A percentile compares a stretch with the other conserved stretches of the same genome.
Evolutionary conservation across 495 filamentous ascomycete genomes (phyloP).

Genomic region (Parathielavia hyrcaniae): DNA sequence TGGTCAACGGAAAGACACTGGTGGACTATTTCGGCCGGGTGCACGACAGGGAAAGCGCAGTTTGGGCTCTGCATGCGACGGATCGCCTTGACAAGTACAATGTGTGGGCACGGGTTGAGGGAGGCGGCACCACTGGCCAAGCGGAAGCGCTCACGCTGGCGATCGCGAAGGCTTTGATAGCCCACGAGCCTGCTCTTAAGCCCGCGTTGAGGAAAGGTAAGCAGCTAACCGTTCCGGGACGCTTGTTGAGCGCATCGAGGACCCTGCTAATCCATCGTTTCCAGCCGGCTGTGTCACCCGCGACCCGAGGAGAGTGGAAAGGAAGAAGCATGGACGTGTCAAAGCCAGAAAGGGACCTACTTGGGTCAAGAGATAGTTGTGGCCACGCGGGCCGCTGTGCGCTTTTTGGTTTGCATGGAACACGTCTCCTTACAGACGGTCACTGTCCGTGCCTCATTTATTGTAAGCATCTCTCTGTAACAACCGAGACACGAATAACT

Average conservation of each 20-base stretch:
- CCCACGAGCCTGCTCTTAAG: conserved; percentile 88
- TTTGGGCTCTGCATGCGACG: conserved; percentile 82
- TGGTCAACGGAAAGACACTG: conserved; percentile 82
- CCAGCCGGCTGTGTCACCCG: conserved; percentile 87
- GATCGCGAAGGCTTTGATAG: conserved; percentile 78
- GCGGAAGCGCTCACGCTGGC: conserved; percentile 92
- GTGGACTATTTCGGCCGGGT: conserved; percentile 73
- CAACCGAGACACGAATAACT: conserved; percentile 20
- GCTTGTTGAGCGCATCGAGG: conserved; percentile 4
- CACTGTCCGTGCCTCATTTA: conserved; percentile 8
- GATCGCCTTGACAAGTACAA: conserved; percentile 94
- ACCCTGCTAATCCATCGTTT: conserved; percentile 23
- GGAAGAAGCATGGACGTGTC: conserved; percentile 93
- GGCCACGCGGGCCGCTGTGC: conserved; percentile 13
- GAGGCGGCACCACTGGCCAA: conserved; percentile 89
- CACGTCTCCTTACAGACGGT: neutral
- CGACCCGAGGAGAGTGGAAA: conserved; percentile 86
- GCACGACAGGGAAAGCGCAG: conserved; percentile 89
- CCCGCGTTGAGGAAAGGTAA: conserved; percentile 80
- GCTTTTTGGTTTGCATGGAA: conserved; percentile 21
- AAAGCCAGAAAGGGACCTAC: conserved; percentile 98
- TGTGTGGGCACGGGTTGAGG: conserved; percentile 74
- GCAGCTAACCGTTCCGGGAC: conserved; percentile 29
- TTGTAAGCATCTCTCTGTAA: conserved; percentile 24
- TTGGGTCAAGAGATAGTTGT: conserved; percentile 81